Conservation (phyloP, 768 basidiomycete species). For the Gymnopilus dilepis region DNA sequence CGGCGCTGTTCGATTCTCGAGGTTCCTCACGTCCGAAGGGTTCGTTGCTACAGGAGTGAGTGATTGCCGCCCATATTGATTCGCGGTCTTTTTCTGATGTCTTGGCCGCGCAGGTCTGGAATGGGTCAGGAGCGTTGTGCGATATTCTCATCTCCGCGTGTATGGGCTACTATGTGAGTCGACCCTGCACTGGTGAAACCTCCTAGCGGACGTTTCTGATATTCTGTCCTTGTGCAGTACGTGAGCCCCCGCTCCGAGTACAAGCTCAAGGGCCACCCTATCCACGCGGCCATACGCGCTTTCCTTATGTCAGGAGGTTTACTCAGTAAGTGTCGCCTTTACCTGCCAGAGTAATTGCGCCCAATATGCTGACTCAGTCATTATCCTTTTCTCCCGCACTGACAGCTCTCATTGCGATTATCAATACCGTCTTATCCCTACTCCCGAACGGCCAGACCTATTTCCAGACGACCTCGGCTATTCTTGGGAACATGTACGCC, state of each 20-base stretch:
- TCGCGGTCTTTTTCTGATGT: not conserved
- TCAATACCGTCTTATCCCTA: slow-evolving; percentile 14
- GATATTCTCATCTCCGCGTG: slow-evolving; percentile 11
- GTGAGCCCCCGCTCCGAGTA: slow-evolving; percentile 8
- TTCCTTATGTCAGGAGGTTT: slow-evolving; percentile 13
- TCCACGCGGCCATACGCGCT: slow-evolving; percentile 2
- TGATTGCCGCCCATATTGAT: not conserved
- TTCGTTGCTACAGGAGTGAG: slow-evolving; percentile 11
- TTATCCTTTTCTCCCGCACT: not conserved
- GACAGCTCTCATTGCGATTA: slow-evolving; percentile 11
- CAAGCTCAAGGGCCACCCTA: slow-evolving; percentile 6
- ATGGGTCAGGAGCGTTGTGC: slow-evolving; percentile 15
- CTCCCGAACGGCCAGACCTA: slow-evolving; percentile 12
- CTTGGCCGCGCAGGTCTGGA: slow-evolving; percentile 11
- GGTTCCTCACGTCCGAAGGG: slow-evolving; percentile 4
- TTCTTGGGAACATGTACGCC: slow-evolving; percentile 12
- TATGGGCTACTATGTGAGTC: slow-evolving; percentile 14
- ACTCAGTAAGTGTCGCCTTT: not conserved
- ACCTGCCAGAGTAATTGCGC: not conserved
- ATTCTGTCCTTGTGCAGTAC: slow-evolving; percentile 2
- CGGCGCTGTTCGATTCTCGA: slow-evolving; percentile 6
- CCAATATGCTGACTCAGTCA: not conserved
- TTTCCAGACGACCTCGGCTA: slow-evolving; percentile 9
- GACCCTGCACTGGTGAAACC: not conserved
- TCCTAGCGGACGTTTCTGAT: not conserved